Conservation (phyloP, 805 yeast genomes). For the Brettanomyces nanus region DNA sequence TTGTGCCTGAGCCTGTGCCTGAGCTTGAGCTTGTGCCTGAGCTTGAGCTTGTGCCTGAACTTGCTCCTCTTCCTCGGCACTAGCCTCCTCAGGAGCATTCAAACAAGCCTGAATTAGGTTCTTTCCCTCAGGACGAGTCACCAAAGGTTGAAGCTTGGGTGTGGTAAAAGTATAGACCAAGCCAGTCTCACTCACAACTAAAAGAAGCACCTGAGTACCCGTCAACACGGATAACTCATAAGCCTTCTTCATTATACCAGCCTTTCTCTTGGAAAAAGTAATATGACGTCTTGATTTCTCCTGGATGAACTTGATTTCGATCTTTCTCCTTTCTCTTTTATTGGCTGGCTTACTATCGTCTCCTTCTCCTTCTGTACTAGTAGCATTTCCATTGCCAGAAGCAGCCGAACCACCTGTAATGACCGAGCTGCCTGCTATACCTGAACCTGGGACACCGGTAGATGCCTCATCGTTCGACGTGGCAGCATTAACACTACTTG, state of each 20-base stretch:
- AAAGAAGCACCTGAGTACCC: slow-evolving; percentile 90
- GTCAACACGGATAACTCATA: slow-evolving; percentile 93
- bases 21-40: slow-evolving; percentile 27
- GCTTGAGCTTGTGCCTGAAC: slow-evolving; percentile 25
- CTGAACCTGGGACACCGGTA: too few relatives aligned
- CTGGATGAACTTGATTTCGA: slow-evolving; percentile 94
- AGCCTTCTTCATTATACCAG: slow-evolving; percentile 99
- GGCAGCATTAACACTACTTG: neutral
- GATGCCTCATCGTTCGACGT: too few relatives aligned
- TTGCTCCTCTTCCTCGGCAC: slow-evolving; percentile 47
- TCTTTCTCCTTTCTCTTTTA: slow-evolving; percentile 67
- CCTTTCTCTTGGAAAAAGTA: slow-evolving; percentile 95
- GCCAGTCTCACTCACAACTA: slow-evolving; percentile 98
- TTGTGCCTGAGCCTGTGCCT: slow-evolving; percentile 43
- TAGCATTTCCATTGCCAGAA: slow-evolving; percentile 8
- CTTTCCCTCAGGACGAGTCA: slow-evolving; percentile 95
- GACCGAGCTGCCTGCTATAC: neutral
- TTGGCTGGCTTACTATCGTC: slow-evolving; percentile 27
- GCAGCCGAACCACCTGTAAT: neutral
- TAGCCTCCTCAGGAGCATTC: slow-evolving; percentile 88
- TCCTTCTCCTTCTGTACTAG: slow-evolving; percentile 6
- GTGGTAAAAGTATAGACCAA: slow-evolving; percentile 97
- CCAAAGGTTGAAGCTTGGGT: slow-evolving; percentile 97
- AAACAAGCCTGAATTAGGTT: slow-evolving; percentile 93
- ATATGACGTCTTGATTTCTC: slow-evolving; percentile 97